Percentiles rank a stretch among this genome's conserved stretches.
These are phyloP conservation scores for Jasminum sambac DNA, from an alignment of 257 asterid genomes.

Conservation along the genomic window DNA sequence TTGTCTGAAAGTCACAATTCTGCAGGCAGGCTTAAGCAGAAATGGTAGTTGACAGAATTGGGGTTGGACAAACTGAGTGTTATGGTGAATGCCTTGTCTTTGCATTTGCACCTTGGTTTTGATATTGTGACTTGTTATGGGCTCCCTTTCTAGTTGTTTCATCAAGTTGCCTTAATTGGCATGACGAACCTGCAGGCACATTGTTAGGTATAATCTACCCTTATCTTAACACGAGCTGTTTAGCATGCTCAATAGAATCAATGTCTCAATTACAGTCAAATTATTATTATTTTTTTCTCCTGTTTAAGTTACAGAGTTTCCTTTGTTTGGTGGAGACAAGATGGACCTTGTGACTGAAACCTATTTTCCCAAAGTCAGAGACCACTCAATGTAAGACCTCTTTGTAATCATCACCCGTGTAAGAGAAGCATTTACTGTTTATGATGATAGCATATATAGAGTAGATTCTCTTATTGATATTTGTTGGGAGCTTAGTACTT, in stretches of 20 bases:
- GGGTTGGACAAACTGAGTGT: slow-evolving; percentile 20
- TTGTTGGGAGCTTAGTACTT: too few relatives aligned
- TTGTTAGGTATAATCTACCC: not conserved
- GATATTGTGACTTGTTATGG: too few relatives aligned
- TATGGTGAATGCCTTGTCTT: slow-evolving; percentile 13
- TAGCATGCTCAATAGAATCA: not conserved
- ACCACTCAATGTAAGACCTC: not conserved
- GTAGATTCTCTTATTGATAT: too few relatives aligned
- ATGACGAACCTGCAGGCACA: not conserved
- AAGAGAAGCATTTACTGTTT: not conserved
- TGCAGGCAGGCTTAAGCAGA: slow-evolving; percentile 45
- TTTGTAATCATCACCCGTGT: not conserved
- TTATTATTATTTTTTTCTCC: too few relatives aligned
- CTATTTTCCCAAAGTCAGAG: not conserved
- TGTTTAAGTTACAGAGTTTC: not conserved
- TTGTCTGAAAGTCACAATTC: slow-evolving; percentile 2
- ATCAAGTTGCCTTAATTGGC: not conserved
- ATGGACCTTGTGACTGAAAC: not conserved
- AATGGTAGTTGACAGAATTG: slow-evolving; percentile 15
- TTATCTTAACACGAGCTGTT: not conserved
- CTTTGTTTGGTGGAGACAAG: not conserved
- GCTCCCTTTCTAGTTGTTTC: too few relatives aligned
- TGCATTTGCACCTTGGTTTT: too few relatives aligned
- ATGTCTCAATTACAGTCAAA: not conserved
- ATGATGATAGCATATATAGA: not conserved